phyloP scores from a whole-genome alignment of 2,329 filamentous ascomycete species.

The Aspergillus flavus region DNA sequence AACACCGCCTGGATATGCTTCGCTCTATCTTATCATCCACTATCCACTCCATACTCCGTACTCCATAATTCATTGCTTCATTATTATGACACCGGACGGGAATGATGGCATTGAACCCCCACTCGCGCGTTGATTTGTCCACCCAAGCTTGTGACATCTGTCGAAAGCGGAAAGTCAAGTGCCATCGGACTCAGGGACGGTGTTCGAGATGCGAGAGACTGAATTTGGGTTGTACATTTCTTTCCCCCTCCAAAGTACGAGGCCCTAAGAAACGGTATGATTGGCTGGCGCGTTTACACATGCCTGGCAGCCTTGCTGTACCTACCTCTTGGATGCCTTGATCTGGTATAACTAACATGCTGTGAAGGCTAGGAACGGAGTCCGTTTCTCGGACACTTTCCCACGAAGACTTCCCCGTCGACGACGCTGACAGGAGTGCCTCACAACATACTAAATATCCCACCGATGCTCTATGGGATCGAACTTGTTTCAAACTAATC shows the following conservation, averaged over 20 bases:
- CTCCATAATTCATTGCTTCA: not conserved
- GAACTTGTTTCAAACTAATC: constrained; percentile 13
- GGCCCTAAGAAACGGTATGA: constrained; percentile 19
- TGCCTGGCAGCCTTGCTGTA: not conserved
- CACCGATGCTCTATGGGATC: constrained; percentile 18
- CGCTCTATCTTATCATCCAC: not conserved
- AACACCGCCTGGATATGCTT: not conserved
- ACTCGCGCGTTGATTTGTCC: not conserved
- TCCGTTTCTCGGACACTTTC: not conserved
- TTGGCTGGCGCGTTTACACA: not conserved
- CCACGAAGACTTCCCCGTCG: not conserved
- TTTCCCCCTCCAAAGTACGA: constrained; percentile 15
- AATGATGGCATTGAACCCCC: not conserved
- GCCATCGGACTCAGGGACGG: not conserved
- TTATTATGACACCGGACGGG: not conserved
- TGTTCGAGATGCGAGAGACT: constrained; percentile 19
- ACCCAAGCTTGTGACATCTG: constrained; percentile 13
- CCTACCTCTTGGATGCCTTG: not conserved
- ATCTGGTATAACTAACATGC: too few relatives aligned
- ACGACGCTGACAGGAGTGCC: not conserved
- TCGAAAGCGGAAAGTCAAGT: constrained; percentile 12
- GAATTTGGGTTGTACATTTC: constrained; percentile 18
- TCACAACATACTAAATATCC: not conserved
- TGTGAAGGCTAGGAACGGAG: not conserved
- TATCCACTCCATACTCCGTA: not conserved